phyloP scores from a whole-genome alignment of 352 stramenopile species.

The Phytophthora foliorum region DNA sequence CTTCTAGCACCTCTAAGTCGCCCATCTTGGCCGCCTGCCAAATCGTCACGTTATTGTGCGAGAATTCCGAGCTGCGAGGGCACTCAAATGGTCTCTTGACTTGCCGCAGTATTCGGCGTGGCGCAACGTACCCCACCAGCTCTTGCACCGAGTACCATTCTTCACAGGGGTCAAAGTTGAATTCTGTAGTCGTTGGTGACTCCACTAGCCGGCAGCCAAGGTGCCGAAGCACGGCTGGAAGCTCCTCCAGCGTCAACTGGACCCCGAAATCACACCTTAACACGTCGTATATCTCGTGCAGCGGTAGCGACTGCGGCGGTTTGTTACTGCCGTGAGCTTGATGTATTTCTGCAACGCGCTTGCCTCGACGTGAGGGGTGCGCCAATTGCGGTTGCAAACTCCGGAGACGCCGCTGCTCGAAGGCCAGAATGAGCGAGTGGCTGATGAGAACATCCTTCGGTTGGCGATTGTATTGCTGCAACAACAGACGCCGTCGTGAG shows the following conservation, averaged over 20 bases:
- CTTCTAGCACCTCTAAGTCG: constrained; percentile 24
- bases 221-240: constrained; percentile 35
- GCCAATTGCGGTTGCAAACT: constrained; percentile 16
- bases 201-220: constrained; percentile 39
- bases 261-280: constrained; percentile 39
- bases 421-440: constrained; percentile 36
- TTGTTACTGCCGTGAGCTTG: constrained; percentile 2
- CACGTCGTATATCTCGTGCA: constrained; percentile 45
- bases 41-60: constrained; percentile 36
- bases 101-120: constrained; percentile 34
- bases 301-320: constrained; percentile 20
- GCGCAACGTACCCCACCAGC: constrained; percentile 38
- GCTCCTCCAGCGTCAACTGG: constrained; percentile 40
- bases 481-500: constrained; percentile 41
- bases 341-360: neutral
- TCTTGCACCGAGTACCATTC: constrained; percentile 38
- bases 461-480: constrained; percentile 47
- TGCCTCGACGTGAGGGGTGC: neutral
- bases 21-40: constrained; percentile 51
- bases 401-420: constrained; percentile 34
- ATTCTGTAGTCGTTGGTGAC: constrained; percentile 4
- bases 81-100: constrained; percentile 26
- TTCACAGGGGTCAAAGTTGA: neutral
- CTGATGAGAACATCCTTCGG: constrained; percentile 34
- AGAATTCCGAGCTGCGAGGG: constrained; percentile 13